Percentiles rank a stretch among this genome's conserved stretches.
Evolutionary conservation across 345 rosid species (phyloP).

Genomic region (Garcia nutans): DNA sequence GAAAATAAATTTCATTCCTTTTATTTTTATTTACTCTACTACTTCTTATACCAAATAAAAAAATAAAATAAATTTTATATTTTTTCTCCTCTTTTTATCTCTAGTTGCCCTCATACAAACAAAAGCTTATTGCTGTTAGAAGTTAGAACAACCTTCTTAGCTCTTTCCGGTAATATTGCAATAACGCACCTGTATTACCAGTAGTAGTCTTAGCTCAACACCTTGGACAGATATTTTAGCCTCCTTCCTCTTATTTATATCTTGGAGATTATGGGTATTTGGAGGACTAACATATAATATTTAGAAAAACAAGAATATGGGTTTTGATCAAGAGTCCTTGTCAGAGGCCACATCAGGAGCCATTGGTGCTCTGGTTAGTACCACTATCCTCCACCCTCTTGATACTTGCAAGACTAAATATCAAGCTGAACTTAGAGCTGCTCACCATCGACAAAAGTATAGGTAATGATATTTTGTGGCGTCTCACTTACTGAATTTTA

Average conservation of each 20-base stretch:
- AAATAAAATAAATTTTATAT: too few species aligned
- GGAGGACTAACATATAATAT: not conserved
- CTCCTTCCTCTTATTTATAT: not conserved
- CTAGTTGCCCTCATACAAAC: too few species aligned
- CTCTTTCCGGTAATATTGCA: too few species aligned
- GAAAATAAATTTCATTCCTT: too few species aligned
- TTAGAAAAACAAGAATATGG: slow-evolving; percentile 17
- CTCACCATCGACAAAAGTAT: slow-evolving; percentile 29
- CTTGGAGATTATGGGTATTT: not conserved
- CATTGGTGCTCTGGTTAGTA: slow-evolving; percentile 28
- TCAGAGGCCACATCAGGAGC: slow-evolving; percentile 33
- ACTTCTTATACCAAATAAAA: too few species aligned
- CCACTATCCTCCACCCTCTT: slow-evolving; percentile 30
- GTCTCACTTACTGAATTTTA: not conserved
- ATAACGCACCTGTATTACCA: too few species aligned
- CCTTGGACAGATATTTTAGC: too few species aligned
- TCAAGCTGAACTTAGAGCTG: slow-evolving; percentile 30
- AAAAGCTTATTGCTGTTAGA: too few species aligned
- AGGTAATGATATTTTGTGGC: slow-evolving; percentile 11
- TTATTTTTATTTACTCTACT: too few species aligned
- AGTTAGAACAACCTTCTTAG: too few species aligned
- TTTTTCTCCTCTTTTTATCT: too few species aligned
- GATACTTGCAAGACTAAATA: slow-evolving; percentile 35
- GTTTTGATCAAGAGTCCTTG: slow-evolving; percentile 26
- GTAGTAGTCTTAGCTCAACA: too few species aligned